Percentiles rank a stretch among this genome's conserved stretches.
Evolutionary conservation across 108 stramenopile genomes (phyloP).

Genomic region (Cyclostephanos tholiformis): DNA sequence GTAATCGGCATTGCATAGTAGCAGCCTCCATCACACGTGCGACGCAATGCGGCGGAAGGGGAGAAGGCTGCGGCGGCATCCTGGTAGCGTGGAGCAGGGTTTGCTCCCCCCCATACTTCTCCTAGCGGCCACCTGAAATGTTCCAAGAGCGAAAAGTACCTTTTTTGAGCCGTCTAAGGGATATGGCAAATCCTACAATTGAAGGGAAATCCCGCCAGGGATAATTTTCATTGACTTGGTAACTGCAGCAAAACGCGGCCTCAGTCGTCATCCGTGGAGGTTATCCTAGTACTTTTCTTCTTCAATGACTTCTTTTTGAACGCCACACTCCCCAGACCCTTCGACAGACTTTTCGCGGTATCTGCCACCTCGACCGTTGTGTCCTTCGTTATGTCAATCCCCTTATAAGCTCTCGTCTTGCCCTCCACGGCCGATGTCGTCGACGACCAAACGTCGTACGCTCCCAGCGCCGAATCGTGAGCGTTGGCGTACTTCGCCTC

Average conservation of each 20-base stretch:
- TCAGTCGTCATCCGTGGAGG: constrained; percentile 68
- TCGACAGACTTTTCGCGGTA: constrained; percentile 57
- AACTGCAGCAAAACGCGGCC: not conserved
- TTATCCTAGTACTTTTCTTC: constrained; percentile 54
- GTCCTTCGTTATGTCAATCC: constrained; percentile 71
- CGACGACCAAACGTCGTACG: constrained; percentile 73
- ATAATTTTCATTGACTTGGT: no score
- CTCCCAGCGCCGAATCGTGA: constrained; percentile 87
- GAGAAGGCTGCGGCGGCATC: no score
- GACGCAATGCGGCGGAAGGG: no score
- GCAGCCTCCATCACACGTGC: no score
- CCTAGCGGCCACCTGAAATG: no score
- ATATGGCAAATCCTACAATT: no score
- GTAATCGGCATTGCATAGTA: no score
- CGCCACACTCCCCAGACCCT: constrained; percentile 49
- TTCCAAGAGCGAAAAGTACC: no score
- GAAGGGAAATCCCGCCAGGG: no score
- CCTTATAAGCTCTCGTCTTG: constrained; percentile 68
- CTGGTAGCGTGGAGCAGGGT: no score
- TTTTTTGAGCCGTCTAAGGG: no score
- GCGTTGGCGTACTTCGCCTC: constrained; percentile 80
- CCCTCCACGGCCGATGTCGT: constrained; percentile 17
- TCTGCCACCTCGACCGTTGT: constrained; percentile 50
- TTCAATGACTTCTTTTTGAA: constrained; percentile 52
- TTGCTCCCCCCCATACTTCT: no score